Evolutionary conservation across 192 early-diverging fungal species (phyloP), one percentile per base, ranked within the genome.

Genomic region (Powellomyces hirtus): DNA sequence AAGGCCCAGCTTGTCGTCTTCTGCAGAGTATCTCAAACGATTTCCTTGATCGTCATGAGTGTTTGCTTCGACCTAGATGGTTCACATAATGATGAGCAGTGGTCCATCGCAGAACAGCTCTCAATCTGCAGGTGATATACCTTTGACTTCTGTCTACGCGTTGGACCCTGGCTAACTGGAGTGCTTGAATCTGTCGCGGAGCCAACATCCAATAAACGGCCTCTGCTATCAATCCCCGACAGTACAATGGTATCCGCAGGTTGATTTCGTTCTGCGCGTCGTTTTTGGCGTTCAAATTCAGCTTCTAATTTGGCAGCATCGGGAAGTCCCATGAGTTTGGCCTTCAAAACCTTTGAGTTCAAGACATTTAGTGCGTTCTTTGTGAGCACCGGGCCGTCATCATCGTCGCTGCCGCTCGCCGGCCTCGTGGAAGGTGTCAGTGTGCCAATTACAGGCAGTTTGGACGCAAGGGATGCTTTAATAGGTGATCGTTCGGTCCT

Each of bases 321-420:
- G 16, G 72, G 79, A 1, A 76, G 61, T 30, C 87, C 89, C 77
- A 86, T 82, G 53, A 98, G 67, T 38, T 79, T 85, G 4, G 94
- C 94, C 49, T 93, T 90, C 18, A 98, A 68, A 44, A 92, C 83
- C 37, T 89, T 85, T 1, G 94, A 85, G 33, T 89, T 84, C 40
- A 98, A 76, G 59, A 89, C 94, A 81, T 98, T 98, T 18, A 98
- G 75, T 52, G 96, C 87, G 51, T 86, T 86, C 30, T 73, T 66
- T 0, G 82, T 64, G 1, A 91, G 61, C 0, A 79, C 53, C 3
- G 81, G 69, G 46, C 46, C 16, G 3, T 49, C 46, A 2, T 49
- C 46, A 14, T 49, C 46, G 16, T 49, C 46, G 26, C 46, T 16
- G 46, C 46, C n/a, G 46, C 4, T 6, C 14, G 46, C n/a, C 2